Conservation (phyloP, 441 rosid genomes). For the Syzygium malaccense region DNA sequence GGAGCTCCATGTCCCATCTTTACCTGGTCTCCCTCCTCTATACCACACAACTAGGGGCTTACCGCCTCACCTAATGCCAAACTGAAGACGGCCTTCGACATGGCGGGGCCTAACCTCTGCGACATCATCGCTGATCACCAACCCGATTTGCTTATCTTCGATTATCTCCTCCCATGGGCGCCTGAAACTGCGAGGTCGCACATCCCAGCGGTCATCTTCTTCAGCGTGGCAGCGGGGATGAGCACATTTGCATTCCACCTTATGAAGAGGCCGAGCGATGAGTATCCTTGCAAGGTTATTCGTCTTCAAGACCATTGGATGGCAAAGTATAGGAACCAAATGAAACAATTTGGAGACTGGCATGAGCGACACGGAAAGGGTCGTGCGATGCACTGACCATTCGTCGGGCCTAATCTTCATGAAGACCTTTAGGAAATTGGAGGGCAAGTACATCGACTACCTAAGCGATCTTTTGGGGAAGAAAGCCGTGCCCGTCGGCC, state of each 20-base stretch:
- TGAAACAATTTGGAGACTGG: not conserved
- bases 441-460: not conserved
- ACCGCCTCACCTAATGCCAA: conserved; percentile 2
- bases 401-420: not conserved
- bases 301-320: not conserved
- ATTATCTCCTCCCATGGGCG: not conserved
- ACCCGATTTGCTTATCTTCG: not conserved
- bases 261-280: not conserved
- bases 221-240: not conserved
- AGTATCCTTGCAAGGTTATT: not conserved
- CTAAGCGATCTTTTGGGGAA: not conserved
- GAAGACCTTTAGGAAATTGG: not conserved
- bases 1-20: not conserved
- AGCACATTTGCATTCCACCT: not conserved
- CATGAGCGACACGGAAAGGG: not conserved
- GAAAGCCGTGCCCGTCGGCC: not conserved
- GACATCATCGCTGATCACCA: not conserved
- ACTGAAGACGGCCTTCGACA: not conserved
- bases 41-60: not conserved
- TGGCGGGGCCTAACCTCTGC: not conserved
- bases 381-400: not conserved
- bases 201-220: not conserved
- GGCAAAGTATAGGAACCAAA: not conserved
- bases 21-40: not conserved
- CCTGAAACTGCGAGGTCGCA: not conserved